Evolutionary conservation across 106 monocot genomes (phyloP), one percentile per base, ranked within the genome.

Genomic region (Platanthera zijinensis): DNA sequence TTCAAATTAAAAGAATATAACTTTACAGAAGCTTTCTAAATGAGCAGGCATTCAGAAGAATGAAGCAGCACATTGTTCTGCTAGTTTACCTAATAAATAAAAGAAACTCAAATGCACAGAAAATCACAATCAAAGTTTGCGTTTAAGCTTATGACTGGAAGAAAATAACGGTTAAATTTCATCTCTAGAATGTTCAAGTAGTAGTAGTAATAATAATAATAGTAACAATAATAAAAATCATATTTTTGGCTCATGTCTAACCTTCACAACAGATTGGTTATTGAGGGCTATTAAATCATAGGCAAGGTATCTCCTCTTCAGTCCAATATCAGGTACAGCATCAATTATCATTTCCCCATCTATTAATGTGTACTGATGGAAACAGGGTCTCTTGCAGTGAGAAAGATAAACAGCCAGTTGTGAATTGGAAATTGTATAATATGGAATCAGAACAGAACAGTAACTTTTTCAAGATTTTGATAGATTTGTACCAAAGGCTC

Each of bases 341-440:
- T 97, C 96, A 48, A 97, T 97, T 52, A 97, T 91, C 96, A 97
- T 97, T 72, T 97, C 96, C 25, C 96, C 96, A 79, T 97, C 96
- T 84, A 97, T 84, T 82, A 97, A 88, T 66, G 96, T 94, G 51
- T 78, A 72, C 57, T 87, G 77, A 80, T 97, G 93, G 66, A 89
- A 84, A 11, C 18, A 46, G 10, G 10, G 11, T 30, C 91, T 89
- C 96, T 91, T 81, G 30, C 51, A 79, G 75, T 57, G 70, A 49
- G 9, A 83, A 71, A 50, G 30, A 67, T 50, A 48, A 56, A 69
- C 11, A 28, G 61, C 70, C 71, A 77, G 47, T 3, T 57, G 62
- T 1, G 28, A 22, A 6, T 46, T 8, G 45, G 9, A 51, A 6
- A 18, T 48, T 56, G 18, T 28, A 53, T 10, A 2, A 67, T 70